phyloP scores from a whole-genome alignment of 306 rosid species.

The Castanea sativa region DNA sequence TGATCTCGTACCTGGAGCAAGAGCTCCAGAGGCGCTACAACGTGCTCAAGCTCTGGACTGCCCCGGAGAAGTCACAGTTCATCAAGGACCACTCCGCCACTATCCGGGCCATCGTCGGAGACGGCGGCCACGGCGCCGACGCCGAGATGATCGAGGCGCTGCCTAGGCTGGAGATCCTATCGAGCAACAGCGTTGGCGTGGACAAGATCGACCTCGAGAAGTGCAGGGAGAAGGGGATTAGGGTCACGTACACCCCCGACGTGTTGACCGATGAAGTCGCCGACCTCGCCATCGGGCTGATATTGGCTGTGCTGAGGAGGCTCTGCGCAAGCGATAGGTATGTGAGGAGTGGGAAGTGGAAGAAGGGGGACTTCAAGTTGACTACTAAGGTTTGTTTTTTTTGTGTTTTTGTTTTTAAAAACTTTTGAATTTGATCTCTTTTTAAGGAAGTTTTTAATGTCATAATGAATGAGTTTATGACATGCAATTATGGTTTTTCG shows the following conservation, averaged over 20 bases:
- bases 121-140: slow-evolving; percentile 44
- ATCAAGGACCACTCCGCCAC: slow-evolving; percentile 36
- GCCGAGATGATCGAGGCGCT: slow-evolving; percentile 48
- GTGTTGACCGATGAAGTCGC: slow-evolving; percentile 88
- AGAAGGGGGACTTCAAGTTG: slow-evolving; percentile 54
- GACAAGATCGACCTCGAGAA: slow-evolving; percentile 58
- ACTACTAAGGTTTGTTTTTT: slow-evolving; percentile 56
- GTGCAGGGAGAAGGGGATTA: slow-evolving; percentile 66
- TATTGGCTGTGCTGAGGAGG: slow-evolving; percentile 53
- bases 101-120: slow-evolving; percentile 62
- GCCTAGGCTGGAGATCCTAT: slow-evolving; percentile 72
- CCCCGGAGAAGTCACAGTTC: slow-evolving; percentile 35
- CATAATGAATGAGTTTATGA: no score
- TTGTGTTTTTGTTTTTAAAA: no score
- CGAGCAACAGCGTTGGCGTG: slow-evolving; percentile 71
- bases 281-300: slow-evolving; percentile 63
- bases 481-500: no score
- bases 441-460: no score
- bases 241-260: slow-evolving; percentile 74
- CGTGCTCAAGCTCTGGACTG: slow-evolving; percentile 46
- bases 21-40: slow-evolving; percentile 74
- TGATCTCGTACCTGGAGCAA: slow-evolving; percentile 53
- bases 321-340: slow-evolving; percentile 61
- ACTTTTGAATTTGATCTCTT: no score
- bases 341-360: slow-evolving; percentile 72